Evolutionary conservation across 2,329 filamentous ascomycete genomes (phyloP).

Genomic region (Scorias spongiosa): DNA sequence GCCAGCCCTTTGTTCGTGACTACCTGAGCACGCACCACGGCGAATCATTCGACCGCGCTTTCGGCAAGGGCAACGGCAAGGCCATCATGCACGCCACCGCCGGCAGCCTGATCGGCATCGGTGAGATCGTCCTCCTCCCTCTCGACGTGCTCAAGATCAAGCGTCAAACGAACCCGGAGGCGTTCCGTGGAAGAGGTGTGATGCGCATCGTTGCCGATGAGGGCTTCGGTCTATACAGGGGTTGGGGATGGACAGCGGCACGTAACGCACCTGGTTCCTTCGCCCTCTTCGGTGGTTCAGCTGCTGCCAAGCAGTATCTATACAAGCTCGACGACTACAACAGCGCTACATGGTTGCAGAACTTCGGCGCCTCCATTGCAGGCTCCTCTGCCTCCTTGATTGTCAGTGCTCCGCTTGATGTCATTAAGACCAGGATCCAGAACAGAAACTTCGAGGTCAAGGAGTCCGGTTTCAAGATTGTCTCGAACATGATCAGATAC

Average conservation of each 20-base stretch:
- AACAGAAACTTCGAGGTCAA: constrained; percentile 98
- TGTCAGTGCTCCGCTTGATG: constrained; percentile 89
- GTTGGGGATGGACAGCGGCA: constrained; percentile 94
- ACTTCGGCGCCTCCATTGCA: constrained; percentile 91
- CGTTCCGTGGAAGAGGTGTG: constrained; percentile 85
- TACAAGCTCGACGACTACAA: constrained; percentile 90
- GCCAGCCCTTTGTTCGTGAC: constrained; percentile 88
- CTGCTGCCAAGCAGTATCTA: constrained; percentile 93
- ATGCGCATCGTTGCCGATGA: constrained; percentile 84
- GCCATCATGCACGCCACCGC: constrained; percentile 95
- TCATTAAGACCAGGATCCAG: constrained; percentile 97
- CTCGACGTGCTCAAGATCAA: constrained; percentile 99
- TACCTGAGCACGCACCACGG: constrained; percentile 70
- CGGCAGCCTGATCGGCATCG: constrained; percentile 88
- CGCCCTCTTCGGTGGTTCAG: constrained; percentile 94
- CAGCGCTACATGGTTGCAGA: constrained; percentile 82
- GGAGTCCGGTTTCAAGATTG: constrained; percentile 80
- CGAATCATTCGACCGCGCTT: constrained; percentile 68
- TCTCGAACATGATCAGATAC: constrained; percentile 82
- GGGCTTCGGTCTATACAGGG: constrained; percentile 87
- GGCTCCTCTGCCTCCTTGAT: constrained; percentile 90
- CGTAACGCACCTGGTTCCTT: constrained; percentile 95
- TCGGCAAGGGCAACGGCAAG: constrained; percentile 95
- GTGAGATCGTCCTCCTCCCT: constrained; percentile 87
- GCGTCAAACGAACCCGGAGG: constrained; percentile 96